These are phyloP conservation scores for Lithohypha guttulata DNA, from an alignment of 2,329 filamentous ascomycete genomes.

Conservation along the genomic window DNA sequence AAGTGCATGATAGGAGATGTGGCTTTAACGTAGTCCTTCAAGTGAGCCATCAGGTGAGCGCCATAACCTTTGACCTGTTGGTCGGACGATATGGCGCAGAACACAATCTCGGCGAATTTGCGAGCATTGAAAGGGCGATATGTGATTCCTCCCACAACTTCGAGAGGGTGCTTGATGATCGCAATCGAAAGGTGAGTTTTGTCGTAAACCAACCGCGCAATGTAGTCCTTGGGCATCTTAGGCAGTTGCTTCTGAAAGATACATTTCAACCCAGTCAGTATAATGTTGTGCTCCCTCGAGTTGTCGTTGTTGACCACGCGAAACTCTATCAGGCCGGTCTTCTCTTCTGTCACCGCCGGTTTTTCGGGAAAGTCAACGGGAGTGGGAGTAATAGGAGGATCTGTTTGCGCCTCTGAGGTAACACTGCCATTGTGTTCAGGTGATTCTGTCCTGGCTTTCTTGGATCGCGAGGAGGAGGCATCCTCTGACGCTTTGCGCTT, in stretches of 20 bases:
- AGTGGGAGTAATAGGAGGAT: constrained; percentile 45
- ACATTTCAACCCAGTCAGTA: constrained; percentile 89
- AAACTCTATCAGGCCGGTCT: constrained; percentile 89
- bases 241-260: constrained; percentile 98
- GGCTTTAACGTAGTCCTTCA: constrained; percentile 96
- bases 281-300: constrained; percentile 76
- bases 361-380: constrained; percentile 84
- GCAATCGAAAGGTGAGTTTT: constrained; percentile 92
- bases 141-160: constrained; percentile 89
- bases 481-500: constrained; percentile 44
- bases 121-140: constrained; percentile 89
- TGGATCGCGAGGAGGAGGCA: constrained; percentile 33
- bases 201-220: constrained; percentile 93
- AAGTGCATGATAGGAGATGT: constrained; percentile 98
- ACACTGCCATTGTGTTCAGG: constrained; percentile 26
- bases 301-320: constrained; percentile 96
- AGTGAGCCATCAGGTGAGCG: constrained; percentile 91
- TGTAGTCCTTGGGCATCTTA: constrained; percentile 99
- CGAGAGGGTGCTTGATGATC: constrained; percentile 90
- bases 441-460: constrained; percentile 40
- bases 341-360: constrained; percentile 87
- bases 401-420: constrained; percentile 20
- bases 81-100: constrained; percentile 93
- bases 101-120: constrained; percentile 94
- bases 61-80: constrained; percentile 99